Conservation (phyloP, 371 early-diverging fungal genomes). For the Haplosporangium sp. region DNA sequence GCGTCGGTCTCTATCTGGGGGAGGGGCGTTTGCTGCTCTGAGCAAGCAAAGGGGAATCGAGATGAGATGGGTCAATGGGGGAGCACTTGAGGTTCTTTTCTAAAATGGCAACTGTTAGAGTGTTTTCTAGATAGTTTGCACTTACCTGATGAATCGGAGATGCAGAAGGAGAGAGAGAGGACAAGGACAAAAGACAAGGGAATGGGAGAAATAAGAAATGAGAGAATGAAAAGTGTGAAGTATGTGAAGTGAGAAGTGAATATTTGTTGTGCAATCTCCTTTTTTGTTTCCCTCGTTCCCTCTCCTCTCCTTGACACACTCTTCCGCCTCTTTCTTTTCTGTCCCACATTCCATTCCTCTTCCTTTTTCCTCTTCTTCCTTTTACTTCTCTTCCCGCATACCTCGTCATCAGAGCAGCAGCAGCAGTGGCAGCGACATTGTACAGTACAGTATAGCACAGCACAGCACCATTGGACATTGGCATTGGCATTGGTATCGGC, state of each 20-base stretch:
- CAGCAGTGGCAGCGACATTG: neutral
- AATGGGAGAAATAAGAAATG: neutral
- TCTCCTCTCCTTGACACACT: constrained; percentile 1
- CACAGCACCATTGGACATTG: neutral
- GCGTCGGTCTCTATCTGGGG: no score
- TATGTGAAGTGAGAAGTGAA: neutral
- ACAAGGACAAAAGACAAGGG: no score
- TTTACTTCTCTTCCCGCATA: neutral
- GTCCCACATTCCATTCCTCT: neutral
- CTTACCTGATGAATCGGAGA: no score
- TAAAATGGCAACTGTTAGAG: no score
- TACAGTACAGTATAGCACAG: neutral
- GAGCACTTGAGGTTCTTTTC: no score
- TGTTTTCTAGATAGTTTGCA: no score
- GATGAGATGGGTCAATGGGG: no score
- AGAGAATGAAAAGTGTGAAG: neutral
- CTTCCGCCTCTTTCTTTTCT: neutral
- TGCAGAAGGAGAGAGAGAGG: no score
- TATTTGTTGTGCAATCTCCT: neutral
- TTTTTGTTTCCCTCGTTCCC: neutral
- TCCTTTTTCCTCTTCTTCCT: neutral
- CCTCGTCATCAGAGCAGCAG: neutral
- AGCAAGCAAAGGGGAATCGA: no score
- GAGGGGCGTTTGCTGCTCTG: no score
- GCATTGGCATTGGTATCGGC: neutral